phyloP scores from a whole-genome alignment of 768 basidiomycete genomes.

The Myochromella boudieri region DNA sequence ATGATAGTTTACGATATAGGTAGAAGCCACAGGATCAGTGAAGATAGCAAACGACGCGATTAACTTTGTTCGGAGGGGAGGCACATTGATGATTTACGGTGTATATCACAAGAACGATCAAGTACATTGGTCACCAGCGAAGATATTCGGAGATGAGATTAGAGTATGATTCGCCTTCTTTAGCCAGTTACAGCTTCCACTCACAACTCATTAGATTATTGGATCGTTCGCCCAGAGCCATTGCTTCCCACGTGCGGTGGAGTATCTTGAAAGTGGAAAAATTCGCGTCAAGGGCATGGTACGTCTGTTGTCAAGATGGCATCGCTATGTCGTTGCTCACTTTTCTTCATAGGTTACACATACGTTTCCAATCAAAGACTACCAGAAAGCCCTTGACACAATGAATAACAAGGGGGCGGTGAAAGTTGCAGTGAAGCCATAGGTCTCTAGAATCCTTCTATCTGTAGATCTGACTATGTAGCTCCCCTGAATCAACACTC shows the following conservation, averaged over 20 bases:
- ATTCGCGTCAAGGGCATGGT: conserved; percentile 56
- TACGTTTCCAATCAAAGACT: conserved; percentile 56
- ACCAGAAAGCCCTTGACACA: conserved; percentile 65
- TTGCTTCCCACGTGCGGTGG: conserved; percentile 79
- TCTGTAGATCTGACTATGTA: too few relatives aligned
- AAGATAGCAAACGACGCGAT: conserved; percentile 70
- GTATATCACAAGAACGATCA: conserved; percentile 69
- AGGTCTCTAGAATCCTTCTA: background rate
- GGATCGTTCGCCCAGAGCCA: conserved; percentile 77
- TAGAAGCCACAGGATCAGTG: conserved; percentile 76
- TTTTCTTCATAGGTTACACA: conserved; percentile 47
- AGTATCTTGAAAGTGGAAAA: conserved; percentile 75
- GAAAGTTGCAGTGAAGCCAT: conserved; percentile 48
- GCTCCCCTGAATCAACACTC: too few relatives aligned
- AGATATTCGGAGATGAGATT: conserved; percentile 79
- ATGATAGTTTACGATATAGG: conserved; percentile 12
- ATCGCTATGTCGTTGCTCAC: too few relatives aligned
- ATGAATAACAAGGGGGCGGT: conserved; percentile 57
- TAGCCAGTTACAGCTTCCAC: background rate
- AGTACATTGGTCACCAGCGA: conserved; percentile 72
- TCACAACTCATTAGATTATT: conserved; percentile 50
- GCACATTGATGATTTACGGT: conserved; percentile 72
- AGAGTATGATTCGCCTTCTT: conserved; percentile 30
- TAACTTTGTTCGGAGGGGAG: conserved; percentile 72
- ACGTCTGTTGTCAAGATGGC: too few relatives aligned